Evolutionary conservation across 2,329 filamentous ascomycete species (phyloP), one percentile per base, ranked within the genome.

Genomic region (Metarhizium rileyi): DNA sequence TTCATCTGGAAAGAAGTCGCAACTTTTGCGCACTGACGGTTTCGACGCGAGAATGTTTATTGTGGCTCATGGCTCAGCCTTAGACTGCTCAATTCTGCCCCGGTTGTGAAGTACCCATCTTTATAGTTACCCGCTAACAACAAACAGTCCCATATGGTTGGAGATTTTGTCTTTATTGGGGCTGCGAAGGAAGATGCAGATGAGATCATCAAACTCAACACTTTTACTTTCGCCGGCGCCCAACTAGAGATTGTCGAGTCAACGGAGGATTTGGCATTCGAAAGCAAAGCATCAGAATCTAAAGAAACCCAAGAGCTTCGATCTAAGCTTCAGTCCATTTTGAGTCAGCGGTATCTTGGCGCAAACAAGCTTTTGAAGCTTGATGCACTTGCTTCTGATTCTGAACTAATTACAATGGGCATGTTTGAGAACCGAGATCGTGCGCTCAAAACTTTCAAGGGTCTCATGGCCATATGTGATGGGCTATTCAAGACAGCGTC

Each of bases 371-470:
- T 96, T 1, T 77, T 97, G 36, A 83, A 95, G 61, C 79, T 98
- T 9, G 90, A 88, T n/a, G 74, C 77, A 1, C 78, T 97, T 9
- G 83, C 79, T 28, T 72, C 78, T 44, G 91, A 97, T 59, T 70
- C 80, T 2, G 79, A 83, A 51, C 77, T 97, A 4, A 73, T 82
- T 48, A 74, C 78, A 40, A 82, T 90, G 66, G 87, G 87, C 35
- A 86, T 91, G 60, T 90, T 95, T 63, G 78, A 81, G 53, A 80
- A 73, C 52, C 79, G 77, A 51, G 81, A 84, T 3, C 83, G 83
- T 1, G 82, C 86, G 43, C 79, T 86, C 55, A 98, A 96, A 65
- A 87, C 95, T 54, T 96, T 97, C 69, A 87, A 87, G 47, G 91
- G 87, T 1, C 75, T 97, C 53, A 95, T 97, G 87, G 82, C 81